Percentiles rank a stretch among this genome's conserved stretches.
phyloP scores from a whole-genome alignment of 306 rosid genomes.

The Cicer yamashitae region DNA sequence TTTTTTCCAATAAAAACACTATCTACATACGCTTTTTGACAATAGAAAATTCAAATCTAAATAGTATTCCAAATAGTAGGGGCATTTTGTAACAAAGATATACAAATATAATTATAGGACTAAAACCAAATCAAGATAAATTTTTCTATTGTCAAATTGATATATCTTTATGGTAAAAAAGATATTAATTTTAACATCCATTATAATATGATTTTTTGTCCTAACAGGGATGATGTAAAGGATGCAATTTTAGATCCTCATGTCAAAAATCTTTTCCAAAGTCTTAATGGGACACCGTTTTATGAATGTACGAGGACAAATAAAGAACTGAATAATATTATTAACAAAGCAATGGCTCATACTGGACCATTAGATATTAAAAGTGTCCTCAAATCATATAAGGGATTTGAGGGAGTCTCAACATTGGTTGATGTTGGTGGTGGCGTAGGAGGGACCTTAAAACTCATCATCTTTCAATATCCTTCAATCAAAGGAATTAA shows the following conservation, averaged over 20 bases:
- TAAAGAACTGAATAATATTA: constrained; percentile 1
- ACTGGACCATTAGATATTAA: constrained; percentile 26
- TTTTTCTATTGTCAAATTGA: too few species aligned
- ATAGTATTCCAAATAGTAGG: too few species aligned
- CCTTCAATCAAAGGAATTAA: constrained; percentile 40
- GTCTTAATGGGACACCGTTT: background rate
- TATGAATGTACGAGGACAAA: constrained; percentile 7
- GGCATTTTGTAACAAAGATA: too few species aligned
- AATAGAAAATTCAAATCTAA: too few species aligned
- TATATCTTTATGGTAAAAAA: too few species aligned
- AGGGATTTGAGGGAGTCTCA: constrained; percentile 30
- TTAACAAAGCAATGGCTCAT: constrained; percentile 10
- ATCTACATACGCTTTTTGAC: too few species aligned
- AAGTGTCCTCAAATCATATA: background rate
- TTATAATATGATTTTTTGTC: background rate
- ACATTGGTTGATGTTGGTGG: constrained; percentile 43
- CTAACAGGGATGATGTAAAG: constrained; percentile 12
- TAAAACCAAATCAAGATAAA: too few species aligned
- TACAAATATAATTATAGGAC: too few species aligned
- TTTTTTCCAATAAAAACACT: too few species aligned
- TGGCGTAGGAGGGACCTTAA: background rate
- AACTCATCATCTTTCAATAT: background rate
- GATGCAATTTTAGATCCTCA: constrained; percentile 34
- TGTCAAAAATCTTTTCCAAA: background rate
- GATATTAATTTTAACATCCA: too few species aligned